Base-by-base conservation (phyloP, 1,139 yeast species). In the Candida sp. region DNA sequence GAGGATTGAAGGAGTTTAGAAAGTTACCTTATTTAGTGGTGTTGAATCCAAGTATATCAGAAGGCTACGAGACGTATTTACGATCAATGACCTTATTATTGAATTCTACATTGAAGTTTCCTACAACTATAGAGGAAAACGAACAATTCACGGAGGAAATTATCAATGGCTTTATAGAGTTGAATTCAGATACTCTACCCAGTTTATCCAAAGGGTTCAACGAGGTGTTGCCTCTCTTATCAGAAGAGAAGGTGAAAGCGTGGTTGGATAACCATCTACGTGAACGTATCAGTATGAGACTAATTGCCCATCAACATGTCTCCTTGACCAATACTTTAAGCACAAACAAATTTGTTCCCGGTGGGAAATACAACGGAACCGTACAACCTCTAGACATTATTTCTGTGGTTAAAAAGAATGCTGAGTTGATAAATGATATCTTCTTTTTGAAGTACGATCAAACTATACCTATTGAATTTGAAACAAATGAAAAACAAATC, bases 41-140 rank as follows among this genome's bases (percentile, higher is more conserved):
- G 39, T 66, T 91, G 48, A 91, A 91, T 58, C 97, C 97, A n/a
- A 80, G 88, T 54, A 84, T 91, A 43, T 85, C 95, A n/a, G 82
- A 81, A 53, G 84, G 87, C 21, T 88, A 89, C 67, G 75, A 81
- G 53, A 66, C 84, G 39, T 91, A 91, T 63, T 68, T 87, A 50
- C 73, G 79, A 47, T 84, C 96, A 5, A 77, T 90, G 70, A 75
- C 84, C 36, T 73, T 82, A 4, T 64, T 89, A 49, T 63, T 84
- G 41, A 70, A 77, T 12, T 72, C 71, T 2, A 66, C 66, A 19
- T 52, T 62, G 36, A 62, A 60, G 42, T 65, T 63, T 9, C 71
- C 77, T 9, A 65, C 69, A 6, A 75, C 82, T 1, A 49, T 75
- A 5, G 77, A 77, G 45, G 83, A 83, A 42, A 83, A 86, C 52